A percentile compares a stretch with the other conserved stretches of the same genome.
Evolutionary conservation across 202 grass and related monocot genomes (phyloP).

Genomic region (Sporobolus alterniflorus): DNA sequence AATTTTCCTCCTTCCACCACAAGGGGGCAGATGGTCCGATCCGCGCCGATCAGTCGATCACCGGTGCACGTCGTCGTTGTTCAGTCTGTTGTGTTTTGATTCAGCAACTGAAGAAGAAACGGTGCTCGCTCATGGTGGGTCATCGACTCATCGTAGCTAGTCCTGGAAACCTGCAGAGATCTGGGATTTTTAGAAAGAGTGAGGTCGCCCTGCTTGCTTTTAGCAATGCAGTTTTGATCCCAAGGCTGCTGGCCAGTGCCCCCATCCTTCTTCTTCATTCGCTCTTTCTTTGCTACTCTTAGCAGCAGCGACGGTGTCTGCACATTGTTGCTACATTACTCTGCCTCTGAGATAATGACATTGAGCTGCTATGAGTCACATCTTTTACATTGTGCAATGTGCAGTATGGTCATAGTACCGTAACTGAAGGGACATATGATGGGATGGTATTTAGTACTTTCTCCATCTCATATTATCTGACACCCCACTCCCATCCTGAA

Average conservation of each 20-base stretch:
- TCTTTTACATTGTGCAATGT: slow-evolving; percentile 26
- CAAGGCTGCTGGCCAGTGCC: slow-evolving; percentile 53
- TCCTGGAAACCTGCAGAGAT: slow-evolving; percentile 45
- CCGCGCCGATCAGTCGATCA: neutral
- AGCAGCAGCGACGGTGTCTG: slow-evolving; percentile 56
- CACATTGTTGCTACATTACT: slow-evolving; percentile 36
- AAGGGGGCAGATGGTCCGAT: neutral
- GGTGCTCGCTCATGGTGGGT: slow-evolving; percentile 53
- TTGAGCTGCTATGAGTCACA: slow-evolving; percentile 54
- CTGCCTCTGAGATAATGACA: slow-evolving; percentile 59
- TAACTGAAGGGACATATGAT: slow-evolving; percentile 21
- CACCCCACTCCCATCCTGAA: too few relatives aligned
- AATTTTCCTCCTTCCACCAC: neutral
- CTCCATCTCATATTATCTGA: too few relatives aligned
- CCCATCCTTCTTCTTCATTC: slow-evolving; percentile 19
- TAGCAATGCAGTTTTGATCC: slow-evolving; percentile 63
- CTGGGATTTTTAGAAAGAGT: slow-evolving; percentile 34
- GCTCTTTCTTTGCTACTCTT: slow-evolving; percentile 15
- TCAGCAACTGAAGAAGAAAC: slow-evolving; percentile 39
- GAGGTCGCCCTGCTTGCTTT: slow-evolving; percentile 46
- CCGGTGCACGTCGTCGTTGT: neutral
- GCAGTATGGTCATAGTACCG: neutral
- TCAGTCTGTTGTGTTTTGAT: slow-evolving; percentile 45
- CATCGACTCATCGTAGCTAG: slow-evolving; percentile 40
- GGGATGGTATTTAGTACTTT: neutral